Percentiles rank a stretch among this genome's conserved stretches.
Evolutionary conservation across 2,329 filamentous ascomycete genomes (phyloP).

Genomic region (Sclerotinia trifoliorum): DNA sequence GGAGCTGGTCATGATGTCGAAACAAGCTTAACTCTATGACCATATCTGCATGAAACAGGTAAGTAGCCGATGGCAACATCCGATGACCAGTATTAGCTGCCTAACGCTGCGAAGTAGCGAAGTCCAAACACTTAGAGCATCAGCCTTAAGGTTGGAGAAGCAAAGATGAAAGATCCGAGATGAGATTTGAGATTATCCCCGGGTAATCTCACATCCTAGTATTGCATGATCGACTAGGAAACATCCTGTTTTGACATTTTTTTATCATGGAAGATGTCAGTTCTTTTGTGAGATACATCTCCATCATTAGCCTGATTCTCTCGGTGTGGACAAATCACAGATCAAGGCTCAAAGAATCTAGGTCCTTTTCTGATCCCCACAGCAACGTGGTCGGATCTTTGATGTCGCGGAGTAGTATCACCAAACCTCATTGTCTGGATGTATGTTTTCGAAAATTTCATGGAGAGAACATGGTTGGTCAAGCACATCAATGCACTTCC

Average conservation of each 20-base stretch:
- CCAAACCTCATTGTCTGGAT: constrained; percentile 24
- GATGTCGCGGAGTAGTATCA: constrained; percentile 30
- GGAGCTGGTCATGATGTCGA: constrained; percentile 9
- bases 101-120: background rate
- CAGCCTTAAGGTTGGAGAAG: constrained; percentile 13
- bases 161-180: constrained; percentile 17
- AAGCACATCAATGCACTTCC: constrained; percentile 23
- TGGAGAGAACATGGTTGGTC: constrained; percentile 5
- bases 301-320: background rate
- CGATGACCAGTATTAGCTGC: background rate
- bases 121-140: constrained; percentile 19
- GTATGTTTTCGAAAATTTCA: constrained; percentile 29
- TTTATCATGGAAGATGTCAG: constrained; percentile 3
- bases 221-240: constrained; percentile 11
- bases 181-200: constrained; percentile 4
- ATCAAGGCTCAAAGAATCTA: background rate
- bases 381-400: constrained; percentile 14
- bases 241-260: constrained; percentile 11
- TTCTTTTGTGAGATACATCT: background rate
- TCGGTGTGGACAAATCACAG: background rate
- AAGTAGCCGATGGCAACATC: background rate
- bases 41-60: constrained; percentile 6
- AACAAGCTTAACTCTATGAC: constrained; percentile 12
- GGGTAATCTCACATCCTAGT: background rate
- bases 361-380: background rate